A percentile compares a stretch with the other conserved stretches of the same genome.
These are phyloP conservation scores for Kwoniella shivajii DNA, from an alignment of 1,284 basidiomycete species.

Conservation along the genomic window DNA sequence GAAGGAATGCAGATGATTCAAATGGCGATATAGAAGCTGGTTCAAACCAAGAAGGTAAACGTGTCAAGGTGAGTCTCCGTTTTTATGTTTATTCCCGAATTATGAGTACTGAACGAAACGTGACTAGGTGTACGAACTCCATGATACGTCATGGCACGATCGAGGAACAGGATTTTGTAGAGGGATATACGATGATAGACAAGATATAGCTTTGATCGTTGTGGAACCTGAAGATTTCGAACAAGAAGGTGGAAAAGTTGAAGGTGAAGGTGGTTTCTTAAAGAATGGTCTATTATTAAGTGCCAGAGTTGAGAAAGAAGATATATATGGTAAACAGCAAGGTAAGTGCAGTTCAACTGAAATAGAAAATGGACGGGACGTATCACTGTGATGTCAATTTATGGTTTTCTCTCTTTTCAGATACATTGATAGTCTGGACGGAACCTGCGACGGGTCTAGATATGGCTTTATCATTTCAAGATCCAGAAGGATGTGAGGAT, in stretches of 20 bases:
- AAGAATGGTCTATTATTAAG: constrained; percentile 47
- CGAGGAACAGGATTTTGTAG: constrained; percentile 92
- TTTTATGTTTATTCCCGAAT: not conserved
- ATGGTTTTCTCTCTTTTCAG: constrained; percentile 58
- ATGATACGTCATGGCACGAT: constrained; percentile 86
- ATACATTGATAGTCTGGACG: constrained; percentile 99
- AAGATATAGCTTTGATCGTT: constrained; percentile 76
- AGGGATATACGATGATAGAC: constrained; percentile 77
- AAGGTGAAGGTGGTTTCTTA: constrained; percentile 48
- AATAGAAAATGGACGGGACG: not conserved
- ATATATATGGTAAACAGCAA: constrained; percentile 90
- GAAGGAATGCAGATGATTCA: constrained; percentile 14
- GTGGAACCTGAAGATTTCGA: constrained; percentile 79
- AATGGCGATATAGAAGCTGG: constrained; percentile 18
- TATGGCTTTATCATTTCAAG: constrained; percentile 96
- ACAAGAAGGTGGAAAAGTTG: constrained; percentile 26
- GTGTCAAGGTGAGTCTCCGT: constrained; percentile 41
- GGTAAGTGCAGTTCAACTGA: constrained; percentile 60
- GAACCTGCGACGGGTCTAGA: constrained; percentile 85
- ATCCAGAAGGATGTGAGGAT: constrained; percentile 91
- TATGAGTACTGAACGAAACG: not conserved
- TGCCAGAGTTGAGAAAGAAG: constrained; percentile 59
- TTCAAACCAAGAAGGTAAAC: constrained; percentile 30
- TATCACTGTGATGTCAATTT: not conserved
- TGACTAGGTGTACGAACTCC: constrained; percentile 82